Percentiles rank a stretch among this genome's conserved stretches.
Evolutionary conservation across 805 yeast species (phyloP).

Genomic region (Spencermartinsiella europaea): DNA sequence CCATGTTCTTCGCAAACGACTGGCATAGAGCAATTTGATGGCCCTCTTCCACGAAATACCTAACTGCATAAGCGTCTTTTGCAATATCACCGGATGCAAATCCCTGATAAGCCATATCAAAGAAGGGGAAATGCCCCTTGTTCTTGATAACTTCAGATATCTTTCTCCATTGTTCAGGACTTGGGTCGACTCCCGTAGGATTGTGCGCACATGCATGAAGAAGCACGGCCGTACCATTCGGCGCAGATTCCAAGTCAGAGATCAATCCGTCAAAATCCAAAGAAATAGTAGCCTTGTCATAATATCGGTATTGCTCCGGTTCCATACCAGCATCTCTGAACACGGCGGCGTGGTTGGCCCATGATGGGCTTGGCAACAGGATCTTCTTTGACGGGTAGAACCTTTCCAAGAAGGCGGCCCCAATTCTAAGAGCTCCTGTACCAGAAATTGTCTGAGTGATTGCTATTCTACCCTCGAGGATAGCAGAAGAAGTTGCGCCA

Average conservation of each 20-base stretch:
- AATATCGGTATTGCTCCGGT: constrained; percentile 61
- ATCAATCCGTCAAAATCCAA: constrained; percentile 64
- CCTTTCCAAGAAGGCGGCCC: constrained; percentile 67
- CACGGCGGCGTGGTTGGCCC: constrained; percentile 90
- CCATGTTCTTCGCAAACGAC: constrained; percentile 93
- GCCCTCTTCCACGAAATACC: constrained; percentile 40
- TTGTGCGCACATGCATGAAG: constrained; percentile 96
- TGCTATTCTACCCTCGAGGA: constrained; percentile 61
- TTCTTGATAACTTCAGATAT: constrained; percentile 59
- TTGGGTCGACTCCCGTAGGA: constrained; percentile 94
- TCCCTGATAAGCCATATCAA: constrained; percentile 96
- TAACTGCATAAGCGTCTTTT: constrained; percentile 58
- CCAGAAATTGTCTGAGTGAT: constrained; percentile 90
- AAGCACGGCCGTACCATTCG: constrained; percentile 59
- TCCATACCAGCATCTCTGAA: constrained; percentile 68
- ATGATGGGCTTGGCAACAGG: constrained; percentile 80
- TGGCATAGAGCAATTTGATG: constrained; percentile 58
- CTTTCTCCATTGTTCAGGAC: constrained; percentile 70
- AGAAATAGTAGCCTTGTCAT: constrained; percentile 54
- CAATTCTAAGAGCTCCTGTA: constrained; percentile 87
- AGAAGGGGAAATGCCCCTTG: constrained; percentile 66
- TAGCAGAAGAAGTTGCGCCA: constrained; percentile 55
- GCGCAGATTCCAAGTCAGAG: constrained; percentile 49
- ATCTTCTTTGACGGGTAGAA: constrained; percentile 54
- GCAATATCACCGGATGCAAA: constrained; percentile 81